These are phyloP conservation scores for Ceratobasidium sp. DNA, from an alignment of 1,284 basidiomycete species.

Conservation along the genomic window DNA sequence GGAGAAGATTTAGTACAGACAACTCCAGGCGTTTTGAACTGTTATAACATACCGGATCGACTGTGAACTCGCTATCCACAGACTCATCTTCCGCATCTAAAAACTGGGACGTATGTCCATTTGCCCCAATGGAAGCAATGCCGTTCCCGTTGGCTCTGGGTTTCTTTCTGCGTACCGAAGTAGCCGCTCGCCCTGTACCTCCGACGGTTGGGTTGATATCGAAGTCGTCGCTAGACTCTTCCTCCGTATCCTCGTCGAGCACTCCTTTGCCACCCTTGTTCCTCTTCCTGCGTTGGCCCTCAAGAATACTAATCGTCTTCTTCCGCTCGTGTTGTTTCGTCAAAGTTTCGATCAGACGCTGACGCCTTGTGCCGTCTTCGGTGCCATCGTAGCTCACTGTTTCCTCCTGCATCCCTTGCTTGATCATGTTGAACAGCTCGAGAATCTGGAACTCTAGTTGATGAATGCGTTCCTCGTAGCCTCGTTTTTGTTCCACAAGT, in stretches of 20 bases:
- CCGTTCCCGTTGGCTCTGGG: conserved; percentile 55
- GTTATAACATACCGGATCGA: conserved; percentile 47
- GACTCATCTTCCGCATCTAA: conserved; percentile 92
- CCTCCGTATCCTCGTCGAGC: conserved; percentile 54
- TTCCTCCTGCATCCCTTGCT: conserved; percentile 69
- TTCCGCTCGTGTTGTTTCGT: conserved; percentile 87
- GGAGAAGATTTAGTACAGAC: conserved; percentile 46
- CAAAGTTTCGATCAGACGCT: conserved; percentile 82
- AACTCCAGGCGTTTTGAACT: neutral
- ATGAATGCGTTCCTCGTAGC: conserved; percentile 88
- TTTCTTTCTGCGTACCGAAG: conserved; percentile 53
- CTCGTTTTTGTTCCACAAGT: conserved; percentile 82
- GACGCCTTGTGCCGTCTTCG: conserved; percentile 72
- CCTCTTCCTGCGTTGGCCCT: conserved; percentile 69
- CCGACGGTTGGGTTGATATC: conserved; percentile 18
- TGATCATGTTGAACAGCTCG: conserved; percentile 94
- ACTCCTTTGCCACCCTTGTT: conserved; percentile 55
- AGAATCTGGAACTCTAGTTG: conserved; percentile 93
- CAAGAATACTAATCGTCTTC: conserved; percentile 88
- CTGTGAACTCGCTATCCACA: conserved; percentile 75
- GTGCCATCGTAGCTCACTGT: conserved; percentile 55
- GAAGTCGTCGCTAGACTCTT: conserved; percentile 47
- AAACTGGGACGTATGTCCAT: conserved; percentile 81
- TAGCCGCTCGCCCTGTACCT: conserved; percentile 39
- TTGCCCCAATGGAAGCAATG: conserved; percentile 59